These are phyloP conservation scores for Mycena filopes DNA, from an alignment of 768 basidiomycete genomes.

Conservation along the genomic window DNA sequence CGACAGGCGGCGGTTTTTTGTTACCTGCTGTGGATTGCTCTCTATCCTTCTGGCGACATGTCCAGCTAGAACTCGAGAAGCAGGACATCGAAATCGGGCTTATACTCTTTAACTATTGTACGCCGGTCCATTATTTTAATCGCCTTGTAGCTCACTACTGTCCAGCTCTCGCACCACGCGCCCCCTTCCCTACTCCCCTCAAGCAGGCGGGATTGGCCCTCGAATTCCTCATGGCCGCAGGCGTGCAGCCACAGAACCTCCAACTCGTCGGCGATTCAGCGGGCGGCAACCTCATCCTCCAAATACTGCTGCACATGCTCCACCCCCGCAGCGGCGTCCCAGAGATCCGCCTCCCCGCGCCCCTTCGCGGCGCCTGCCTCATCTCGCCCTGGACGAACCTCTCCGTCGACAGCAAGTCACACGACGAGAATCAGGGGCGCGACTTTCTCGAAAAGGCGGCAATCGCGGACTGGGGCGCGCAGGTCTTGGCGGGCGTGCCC, in stretches of 20 bases:
- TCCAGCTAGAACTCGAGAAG: constrained; percentile 30
- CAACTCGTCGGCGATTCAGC: constrained; percentile 49
- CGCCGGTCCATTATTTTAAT: constrained; percentile 3
- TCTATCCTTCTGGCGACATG: constrained; percentile 39
- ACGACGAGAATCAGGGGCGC: constrained; percentile 35
- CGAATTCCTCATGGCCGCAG: constrained; percentile 41
- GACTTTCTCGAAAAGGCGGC: constrained; percentile 38
- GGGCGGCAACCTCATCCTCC: constrained; percentile 44
- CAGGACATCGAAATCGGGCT: constrained; percentile 23
- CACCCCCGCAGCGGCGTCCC: constrained; percentile 42
- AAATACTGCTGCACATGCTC: constrained; percentile 44
- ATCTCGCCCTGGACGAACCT: constrained; percentile 51
- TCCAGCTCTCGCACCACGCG: constrained; percentile 42
- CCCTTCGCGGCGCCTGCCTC: constrained; percentile 38
- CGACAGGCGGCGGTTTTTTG: constrained; percentile 42
- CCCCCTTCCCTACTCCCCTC: constrained; percentile 43
- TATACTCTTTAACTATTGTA: constrained; percentile 41
- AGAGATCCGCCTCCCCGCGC: constrained; percentile 31
- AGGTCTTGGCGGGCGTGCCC: constrained; percentile 40
- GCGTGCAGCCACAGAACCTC: constrained; percentile 45
- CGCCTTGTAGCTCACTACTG: background rate
- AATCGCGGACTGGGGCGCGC: constrained; percentile 31
- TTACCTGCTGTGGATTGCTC: constrained; percentile 36
- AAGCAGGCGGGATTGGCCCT: constrained; percentile 42
- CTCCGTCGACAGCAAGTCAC: constrained; percentile 36